Evolutionary conservation across 345 rosid species (phyloP), one percentile per base, ranked within the genome.

Genomic region (Toxicodendron radicans): DNA sequence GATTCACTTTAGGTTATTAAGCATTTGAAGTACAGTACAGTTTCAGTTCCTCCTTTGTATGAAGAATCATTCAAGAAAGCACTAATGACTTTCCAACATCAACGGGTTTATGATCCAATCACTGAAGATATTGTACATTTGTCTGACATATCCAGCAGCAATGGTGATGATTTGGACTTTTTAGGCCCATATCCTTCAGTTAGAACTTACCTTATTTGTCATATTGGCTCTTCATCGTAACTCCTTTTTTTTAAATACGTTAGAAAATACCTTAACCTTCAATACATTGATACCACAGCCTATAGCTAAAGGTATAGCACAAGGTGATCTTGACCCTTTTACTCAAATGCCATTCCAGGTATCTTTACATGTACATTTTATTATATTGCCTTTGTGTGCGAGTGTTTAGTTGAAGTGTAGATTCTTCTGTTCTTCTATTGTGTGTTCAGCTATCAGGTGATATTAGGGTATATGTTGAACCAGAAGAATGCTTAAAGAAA

Each of bases 161-260:
- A 80, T 79, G 88, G 84, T 58, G 86, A 80, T 66, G 86, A 85
- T 79, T 81, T 87, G 81, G 85, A 93, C 21, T 95, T 90, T 73
- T 73, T 93, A 66, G 99, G 98, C 85, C 98, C 98, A 95, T 95
- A 95, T 95, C 99, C 98, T 95, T 86, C 75, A 51, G 21, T 17
- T 72, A 66, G 64, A 74, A 70, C 45, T 75, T 23, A 14, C 79
- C 20, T 38, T 48, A 43, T 65, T 71, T 43, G 12, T 58, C 30
- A 43, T 68, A 41, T 30, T 52, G 11, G 23, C 41, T 57, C 10
- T 49, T 35, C 17, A 10, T 62, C 46, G 11, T 24, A 20, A 41
- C 27, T 66, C 10, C 21, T 16, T 66, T 73, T 63, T 13, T 38
- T 82, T 53, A 64, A 24, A 71, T 54, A 53, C 49, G 27, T 69